Conservation (phyloP, 2,329 filamentous ascomycete species). For the Exserohilum turcica region DNA sequence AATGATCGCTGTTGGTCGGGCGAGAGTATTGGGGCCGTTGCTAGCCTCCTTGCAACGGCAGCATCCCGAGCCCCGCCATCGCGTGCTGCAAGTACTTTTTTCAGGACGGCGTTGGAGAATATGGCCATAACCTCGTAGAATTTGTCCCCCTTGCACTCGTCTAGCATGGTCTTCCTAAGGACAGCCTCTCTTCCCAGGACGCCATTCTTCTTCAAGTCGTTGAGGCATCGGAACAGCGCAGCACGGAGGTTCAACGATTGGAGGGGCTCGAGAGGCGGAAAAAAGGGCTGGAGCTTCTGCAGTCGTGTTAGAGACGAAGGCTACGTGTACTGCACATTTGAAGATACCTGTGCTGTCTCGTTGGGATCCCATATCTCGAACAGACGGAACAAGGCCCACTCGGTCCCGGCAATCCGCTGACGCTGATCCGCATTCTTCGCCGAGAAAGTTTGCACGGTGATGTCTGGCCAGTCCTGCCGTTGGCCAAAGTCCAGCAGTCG, state of each 20-base stretch:
- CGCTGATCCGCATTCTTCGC: constrained; percentile 76
- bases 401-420: constrained; percentile 77
- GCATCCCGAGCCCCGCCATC: constrained; percentile 47
- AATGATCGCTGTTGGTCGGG: constrained; percentile 52
- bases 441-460: constrained; percentile 72
- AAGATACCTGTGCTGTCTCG: constrained; percentile 70
- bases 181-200: constrained; percentile 78
- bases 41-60: constrained; percentile 58
- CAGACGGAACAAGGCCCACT: constrained; percentile 90
- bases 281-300: constrained; percentile 87
- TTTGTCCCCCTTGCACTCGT: constrained; percentile 91
- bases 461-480: constrained; percentile 77
- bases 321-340: background rate
- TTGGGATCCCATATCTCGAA: constrained; percentile 83
- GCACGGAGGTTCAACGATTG: constrained; percentile 90
- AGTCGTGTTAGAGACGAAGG: constrained; percentile 1
- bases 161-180: constrained; percentile 91
- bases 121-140: constrained; percentile 83
- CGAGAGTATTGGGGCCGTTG: constrained; percentile 48
- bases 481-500: constrained; percentile 80
- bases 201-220: constrained; percentile 86
- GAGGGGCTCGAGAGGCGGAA: constrained; percentile 85
- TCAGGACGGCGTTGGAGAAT: constrained; percentile 83
- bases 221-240: constrained; percentile 78
- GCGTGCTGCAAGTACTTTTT: constrained; percentile 64